phyloP scores from a whole-genome alignment of 805 yeast species.

The Ogataea kodamae region DNA sequence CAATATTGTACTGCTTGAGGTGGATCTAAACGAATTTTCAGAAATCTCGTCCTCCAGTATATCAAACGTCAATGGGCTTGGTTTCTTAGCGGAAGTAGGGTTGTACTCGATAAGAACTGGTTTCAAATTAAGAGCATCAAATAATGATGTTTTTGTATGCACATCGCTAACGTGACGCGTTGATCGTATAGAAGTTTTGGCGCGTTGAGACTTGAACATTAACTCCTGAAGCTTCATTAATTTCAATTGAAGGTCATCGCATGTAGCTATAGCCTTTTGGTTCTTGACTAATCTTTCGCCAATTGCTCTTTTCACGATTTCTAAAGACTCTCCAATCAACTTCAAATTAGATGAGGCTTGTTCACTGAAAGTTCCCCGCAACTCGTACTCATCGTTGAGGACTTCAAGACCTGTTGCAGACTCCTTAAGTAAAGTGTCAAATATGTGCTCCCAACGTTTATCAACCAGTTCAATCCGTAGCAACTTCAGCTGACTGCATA shows the following conservation, averaged over 20 bases:
- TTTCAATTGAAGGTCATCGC: conserved; percentile 2
- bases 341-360: conserved; percentile 5
- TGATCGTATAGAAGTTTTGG: too few species aligned
- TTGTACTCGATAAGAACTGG: conserved; percentile 29
- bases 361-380: conserved; percentile 5
- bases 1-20: conserved; percentile 24
- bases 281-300: conserved; percentile 18
- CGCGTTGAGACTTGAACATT: conserved; percentile 1
- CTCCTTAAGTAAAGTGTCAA: conserved; percentile 45
- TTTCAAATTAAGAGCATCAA: conserved; percentile 22
- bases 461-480: conserved; percentile 49
- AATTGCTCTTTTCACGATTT: conserved; percentile 21
- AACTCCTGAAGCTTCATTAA: not conserved
- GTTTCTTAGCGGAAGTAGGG: conserved; percentile 27
- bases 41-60: conserved; percentile 12
- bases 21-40: conserved; percentile 5
- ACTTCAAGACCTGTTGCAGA: conserved; percentile 29
- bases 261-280: conserved; percentile 3
- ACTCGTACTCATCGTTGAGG: conserved; percentile 18
- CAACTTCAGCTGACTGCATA: conserved; percentile 38
- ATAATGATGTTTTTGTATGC: conserved; percentile 13
- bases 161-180: conserved; percentile 2
- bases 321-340: conserved; percentile 15
- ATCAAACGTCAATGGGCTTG: conserved; percentile 11
- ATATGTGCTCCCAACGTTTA: conserved; percentile 53